Conservation (phyloP, 2,329 filamentous ascomycete species). For the Fusarium bulbicola region DNA sequence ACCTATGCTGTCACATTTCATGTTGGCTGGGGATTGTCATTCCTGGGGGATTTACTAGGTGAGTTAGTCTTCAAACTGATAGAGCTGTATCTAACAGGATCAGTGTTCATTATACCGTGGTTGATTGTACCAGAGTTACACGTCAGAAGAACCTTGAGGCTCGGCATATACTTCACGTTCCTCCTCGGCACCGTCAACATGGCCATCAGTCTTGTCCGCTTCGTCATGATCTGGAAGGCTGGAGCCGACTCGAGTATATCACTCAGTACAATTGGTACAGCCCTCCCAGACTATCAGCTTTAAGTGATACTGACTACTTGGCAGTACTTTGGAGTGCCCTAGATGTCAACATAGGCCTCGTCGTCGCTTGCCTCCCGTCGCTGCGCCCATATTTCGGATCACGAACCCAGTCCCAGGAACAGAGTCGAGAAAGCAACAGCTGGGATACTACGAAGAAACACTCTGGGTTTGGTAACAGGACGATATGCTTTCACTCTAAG, state of each 20-base stretch:
- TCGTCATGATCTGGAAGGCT: constrained; percentile 19
- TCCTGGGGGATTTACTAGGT: constrained; percentile 17
- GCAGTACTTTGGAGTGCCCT: constrained; percentile 24
- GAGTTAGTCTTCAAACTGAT: accelerated
- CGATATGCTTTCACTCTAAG: background rate
- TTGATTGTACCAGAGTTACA: constrained; percentile 18
- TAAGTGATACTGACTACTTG: accelerated
- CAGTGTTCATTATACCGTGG: constrained; percentile 9
- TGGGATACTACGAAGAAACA: background rate
- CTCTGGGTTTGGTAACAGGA: background rate
- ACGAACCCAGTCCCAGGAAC: background rate
- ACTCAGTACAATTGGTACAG: constrained; percentile 10
- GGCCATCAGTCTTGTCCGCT: constrained; percentile 14
- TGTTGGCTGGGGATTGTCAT: constrained; percentile 23
- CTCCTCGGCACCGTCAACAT: constrained; percentile 32
- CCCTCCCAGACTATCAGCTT: accelerated
- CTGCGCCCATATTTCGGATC: constrained; percentile 31
- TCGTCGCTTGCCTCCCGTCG: constrained; percentile 29
- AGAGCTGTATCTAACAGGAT: accelerated
- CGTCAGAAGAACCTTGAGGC: background rate
- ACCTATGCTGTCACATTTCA: constrained; percentile 10
- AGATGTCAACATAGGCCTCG: constrained; percentile 30
- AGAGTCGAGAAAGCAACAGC: background rate
- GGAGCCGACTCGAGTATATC: constrained; percentile 15
- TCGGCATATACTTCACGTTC: constrained; percentile 32